These are phyloP conservation scores for Fusarium anthophilum DNA, from an alignment of 2,329 filamentous ascomycete genomes.

Conservation along the genomic window DNA sequence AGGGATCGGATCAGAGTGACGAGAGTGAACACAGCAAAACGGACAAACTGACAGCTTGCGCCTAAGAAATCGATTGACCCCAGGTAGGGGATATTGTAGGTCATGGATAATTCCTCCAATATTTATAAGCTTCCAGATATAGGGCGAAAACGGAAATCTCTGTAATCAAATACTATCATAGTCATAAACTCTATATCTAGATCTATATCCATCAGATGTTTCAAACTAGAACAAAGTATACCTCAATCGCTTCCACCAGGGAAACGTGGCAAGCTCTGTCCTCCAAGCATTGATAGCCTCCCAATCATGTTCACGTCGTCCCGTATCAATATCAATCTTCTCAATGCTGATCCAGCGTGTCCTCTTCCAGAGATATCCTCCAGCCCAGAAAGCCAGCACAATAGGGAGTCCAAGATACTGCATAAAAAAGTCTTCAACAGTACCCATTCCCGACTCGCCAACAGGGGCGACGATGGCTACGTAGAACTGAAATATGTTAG, in stretches of 20 bases:
- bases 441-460: slow-evolving; percentile 44
- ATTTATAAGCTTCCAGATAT: rapidly evolving
- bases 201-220: not conserved
- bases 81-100: rapidly evolving
- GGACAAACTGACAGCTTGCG: rapidly evolving
- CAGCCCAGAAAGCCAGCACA: slow-evolving; percentile 62
- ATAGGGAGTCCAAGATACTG: slow-evolving; percentile 63
- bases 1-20: not conserved
- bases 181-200: slow-evolving; percentile 1
- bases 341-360: slow-evolving; percentile 64
- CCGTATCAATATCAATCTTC: slow-evolving; percentile 74
- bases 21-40: not conserved
- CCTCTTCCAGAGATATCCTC: slow-evolving; percentile 72
- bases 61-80: not conserved
- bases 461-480: slow-evolving; percentile 58
- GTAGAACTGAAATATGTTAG: slow-evolving; percentile 26
- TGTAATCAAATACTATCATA: not conserved
- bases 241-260: slow-evolving; percentile 55
- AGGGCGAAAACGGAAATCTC: not conserved
- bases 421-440: slow-evolving; percentile 63
- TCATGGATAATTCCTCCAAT: rapidly evolving
- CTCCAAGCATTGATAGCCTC: slow-evolving; percentile 65
- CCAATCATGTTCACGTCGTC: slow-evolving; percentile 71
- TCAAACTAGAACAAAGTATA: slow-evolving; percentile 15
- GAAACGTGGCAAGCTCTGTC: slow-evolving; percentile 58